These are phyloP conservation scores for Fremontodendron californicum DNA, from an alignment of 345 rosid species.

Conservation along the genomic window DNA sequence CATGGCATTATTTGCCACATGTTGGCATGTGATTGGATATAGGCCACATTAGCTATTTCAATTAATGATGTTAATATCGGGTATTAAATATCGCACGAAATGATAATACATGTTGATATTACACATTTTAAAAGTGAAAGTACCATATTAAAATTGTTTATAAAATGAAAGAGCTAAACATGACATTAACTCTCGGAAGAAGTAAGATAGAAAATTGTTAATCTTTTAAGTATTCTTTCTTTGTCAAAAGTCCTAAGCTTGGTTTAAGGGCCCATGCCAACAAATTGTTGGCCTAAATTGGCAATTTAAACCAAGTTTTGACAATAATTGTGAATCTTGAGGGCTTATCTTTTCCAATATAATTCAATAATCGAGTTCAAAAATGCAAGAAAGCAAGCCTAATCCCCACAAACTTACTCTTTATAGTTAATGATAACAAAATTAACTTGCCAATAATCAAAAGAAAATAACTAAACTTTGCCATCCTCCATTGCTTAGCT, in stretches of 20 bases:
- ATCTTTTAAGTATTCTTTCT: not conserved
- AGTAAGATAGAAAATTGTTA: not conserved
- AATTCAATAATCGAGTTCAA: not conserved
- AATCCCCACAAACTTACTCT: not conserved
- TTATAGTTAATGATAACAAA: too few relatives aligned
- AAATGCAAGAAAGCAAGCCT: not conserved
- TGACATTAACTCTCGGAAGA: not conserved
- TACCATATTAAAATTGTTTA: too few relatives aligned
- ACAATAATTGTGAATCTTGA: not conserved
- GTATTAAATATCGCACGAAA: too few relatives aligned
- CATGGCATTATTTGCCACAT: too few relatives aligned
- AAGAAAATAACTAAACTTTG: not conserved
- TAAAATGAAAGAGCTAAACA: too few relatives aligned
- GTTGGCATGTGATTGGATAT: too few relatives aligned
- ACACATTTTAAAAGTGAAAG: too few relatives aligned
- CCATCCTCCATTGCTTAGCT: not conserved
- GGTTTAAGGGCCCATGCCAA: not conserved
- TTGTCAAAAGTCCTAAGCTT: not conserved
- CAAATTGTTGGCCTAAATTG: not conserved
- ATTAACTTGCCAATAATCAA: not conserved
- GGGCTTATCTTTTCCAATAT: not conserved
- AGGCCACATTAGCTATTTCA: too few relatives aligned
- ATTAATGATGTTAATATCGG: too few relatives aligned
- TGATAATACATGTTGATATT: too few relatives aligned
- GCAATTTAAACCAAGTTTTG: not conserved